phyloP scores from a whole-genome alignment of 768 basidiomycete species.

The Inosperma sp. region DNA sequence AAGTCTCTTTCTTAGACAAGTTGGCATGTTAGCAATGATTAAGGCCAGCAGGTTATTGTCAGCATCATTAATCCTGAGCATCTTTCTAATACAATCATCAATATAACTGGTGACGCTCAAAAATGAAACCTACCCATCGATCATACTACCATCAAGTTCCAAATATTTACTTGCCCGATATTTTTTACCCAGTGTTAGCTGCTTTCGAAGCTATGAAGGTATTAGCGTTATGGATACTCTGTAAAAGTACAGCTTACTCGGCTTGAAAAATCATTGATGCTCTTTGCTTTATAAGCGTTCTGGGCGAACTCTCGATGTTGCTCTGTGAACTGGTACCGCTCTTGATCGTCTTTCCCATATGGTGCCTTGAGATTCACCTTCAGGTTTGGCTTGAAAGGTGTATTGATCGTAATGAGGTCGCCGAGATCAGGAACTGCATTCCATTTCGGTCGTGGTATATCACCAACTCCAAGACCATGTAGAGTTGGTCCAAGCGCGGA shows the following conservation, averaged over 20 bases:
- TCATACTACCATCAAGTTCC: background rate
- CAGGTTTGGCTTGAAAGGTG: too few species aligned
- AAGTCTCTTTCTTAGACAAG: background rate
- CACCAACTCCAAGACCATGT: too few species aligned
- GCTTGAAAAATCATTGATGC: conserved; percentile 2
- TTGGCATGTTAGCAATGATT: conserved; percentile 7
- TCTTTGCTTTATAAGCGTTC: background rate
- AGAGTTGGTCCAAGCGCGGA: too few species aligned
- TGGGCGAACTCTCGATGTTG: background rate
- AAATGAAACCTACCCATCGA: conserved; percentile 3
- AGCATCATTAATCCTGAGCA: background rate
- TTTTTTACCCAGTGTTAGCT: conserved; percentile 5
- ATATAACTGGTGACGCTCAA: background rate
- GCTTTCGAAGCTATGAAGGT: conserved; percentile 2
- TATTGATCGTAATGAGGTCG: too few species aligned
- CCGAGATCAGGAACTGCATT: too few species aligned
- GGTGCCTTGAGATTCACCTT: too few species aligned
- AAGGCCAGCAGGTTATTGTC: conserved; percentile 4
- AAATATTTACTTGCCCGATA: background rate
- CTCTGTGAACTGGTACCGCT: too few species aligned
- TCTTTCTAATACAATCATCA: conserved; percentile 4
- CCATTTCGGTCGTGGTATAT: too few species aligned
- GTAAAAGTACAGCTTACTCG: conserved; percentile 4
- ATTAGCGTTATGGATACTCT: background rate
- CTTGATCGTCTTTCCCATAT: too few species aligned